Base-by-base conservation (phyloP, 352 stramenopile species). In the Hyaloperonospora arabidopsidis region DNA sequence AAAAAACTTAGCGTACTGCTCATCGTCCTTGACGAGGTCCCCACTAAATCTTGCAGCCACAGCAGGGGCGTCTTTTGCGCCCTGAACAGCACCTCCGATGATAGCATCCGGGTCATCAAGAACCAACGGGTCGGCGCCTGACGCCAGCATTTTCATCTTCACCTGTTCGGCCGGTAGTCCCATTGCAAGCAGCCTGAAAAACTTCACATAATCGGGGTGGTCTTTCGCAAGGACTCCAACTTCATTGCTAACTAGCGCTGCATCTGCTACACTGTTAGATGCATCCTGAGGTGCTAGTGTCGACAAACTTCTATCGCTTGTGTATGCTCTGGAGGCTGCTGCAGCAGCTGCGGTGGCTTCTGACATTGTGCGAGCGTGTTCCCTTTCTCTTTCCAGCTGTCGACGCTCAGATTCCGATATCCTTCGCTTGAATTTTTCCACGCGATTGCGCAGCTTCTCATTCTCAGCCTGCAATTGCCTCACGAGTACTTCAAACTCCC, bases 1-100 rank as follows among this genome's bases (percentile, higher is more conserved):
- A 66, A 98, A 98, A 66, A 97, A 98, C 67, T 97, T 97, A 5
- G 70, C 67, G 55, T 97, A 98, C 36, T 67, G 71, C 18, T 88
- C 78, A 39, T 89, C 76, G 40, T 88, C 78, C 38, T 89, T 87
- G 41, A 89, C 77, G 14, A 82, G 58, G 11, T 34, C 61, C 4
- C 57, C 61, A 45, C 63, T 52, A 18, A 57, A 49, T 18, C 44
- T 18, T 11, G 40, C 45, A 13, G 48, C 7, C 22, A 46, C 40
- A 23, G 45, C 43, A 23, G 29, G 32, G 19, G 38, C 28, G 49
- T 22, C 44, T 32, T 34, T 35, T 21, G 41, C 13, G 40, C 25
- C 58, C 5, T 50, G 50, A n/a, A 46, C 49, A 25, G 43, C 39
- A 21, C 77, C 77, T 36, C 72, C 77, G 50, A 89, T 81, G 36